These are phyloP conservation scores for Artemisia argyi DNA, from an alignment of 129 eudicot genomes.

Conservation along the genomic window DNA sequence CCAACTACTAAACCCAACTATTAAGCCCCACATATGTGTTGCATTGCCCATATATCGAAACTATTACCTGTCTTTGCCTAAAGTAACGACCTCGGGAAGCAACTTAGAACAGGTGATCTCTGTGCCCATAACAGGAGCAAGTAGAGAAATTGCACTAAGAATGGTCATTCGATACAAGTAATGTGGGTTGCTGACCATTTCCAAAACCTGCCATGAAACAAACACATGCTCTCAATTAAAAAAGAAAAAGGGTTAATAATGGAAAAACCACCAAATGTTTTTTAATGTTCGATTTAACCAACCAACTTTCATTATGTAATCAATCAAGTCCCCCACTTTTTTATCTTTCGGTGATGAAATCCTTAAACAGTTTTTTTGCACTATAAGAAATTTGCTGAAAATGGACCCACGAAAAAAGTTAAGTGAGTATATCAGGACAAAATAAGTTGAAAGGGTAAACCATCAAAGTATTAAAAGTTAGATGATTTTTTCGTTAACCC, in stretches of 20 bases:
- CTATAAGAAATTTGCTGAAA: not conserved
- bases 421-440: not conserved
- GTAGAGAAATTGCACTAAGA: slow-evolving; percentile 79
- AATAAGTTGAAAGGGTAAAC: not conserved
- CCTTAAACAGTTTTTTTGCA: too few relatives aligned
- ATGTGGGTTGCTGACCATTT: slow-evolving; percentile 86
- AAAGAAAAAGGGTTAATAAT: not conserved
- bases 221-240: not conserved
- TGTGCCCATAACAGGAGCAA: slow-evolving; percentile 96
- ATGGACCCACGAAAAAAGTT: not conserved
- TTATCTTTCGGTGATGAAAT: too few relatives aligned
- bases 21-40: not conserved
- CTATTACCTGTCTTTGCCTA: slow-evolving; percentile 83
- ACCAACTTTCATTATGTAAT: too few relatives aligned
- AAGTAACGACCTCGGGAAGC: slow-evolving; percentile 77
- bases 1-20: not conserved
- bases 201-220: slow-evolving; percentile 67
- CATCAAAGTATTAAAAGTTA: too few relatives aligned
- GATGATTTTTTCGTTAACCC: too few relatives aligned
- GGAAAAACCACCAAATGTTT: not conserved
- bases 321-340: too few relatives aligned
- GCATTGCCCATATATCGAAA: not conserved
- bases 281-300: too few relatives aligned
- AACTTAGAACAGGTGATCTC: slow-evolving; percentile 86
- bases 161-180: slow-evolving; percentile 95